Conservation (phyloP, 2,329 filamentous ascomycete genomes). For the Coniella vitis region DNA sequence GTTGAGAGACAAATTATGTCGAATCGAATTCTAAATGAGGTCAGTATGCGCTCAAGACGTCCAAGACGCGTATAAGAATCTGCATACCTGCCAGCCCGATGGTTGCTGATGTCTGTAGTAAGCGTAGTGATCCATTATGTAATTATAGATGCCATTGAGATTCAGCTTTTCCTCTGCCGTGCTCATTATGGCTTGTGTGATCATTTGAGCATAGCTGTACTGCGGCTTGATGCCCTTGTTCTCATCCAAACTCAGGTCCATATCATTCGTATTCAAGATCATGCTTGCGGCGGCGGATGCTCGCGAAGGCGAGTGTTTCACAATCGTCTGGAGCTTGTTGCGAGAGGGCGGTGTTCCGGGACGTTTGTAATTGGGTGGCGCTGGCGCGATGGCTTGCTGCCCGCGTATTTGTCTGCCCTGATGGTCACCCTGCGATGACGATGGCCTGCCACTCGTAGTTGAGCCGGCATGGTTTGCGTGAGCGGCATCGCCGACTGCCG, state of each 20-base stretch:
- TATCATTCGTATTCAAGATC: constrained; percentile 45
- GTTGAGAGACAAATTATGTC: constrained; percentile 91
- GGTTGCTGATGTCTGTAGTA: constrained; percentile 77
- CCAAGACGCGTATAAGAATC: neutral
- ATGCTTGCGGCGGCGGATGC: constrained; percentile 30
- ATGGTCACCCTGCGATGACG: constrained; percentile 21
- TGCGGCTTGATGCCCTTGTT: constrained; percentile 91
- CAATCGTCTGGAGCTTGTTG: constrained; percentile 24
- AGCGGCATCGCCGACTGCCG: constrained; percentile 12
- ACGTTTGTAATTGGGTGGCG: constrained; percentile 52
- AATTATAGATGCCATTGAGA: constrained; percentile 86
- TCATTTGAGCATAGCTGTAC: constrained; percentile 94
- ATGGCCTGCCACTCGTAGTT: constrained; percentile 21
- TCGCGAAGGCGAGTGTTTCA: constrained; percentile 33
- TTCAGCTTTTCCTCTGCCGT: constrained; percentile 84
- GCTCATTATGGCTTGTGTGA: constrained; percentile 89
- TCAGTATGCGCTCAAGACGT: constrained; percentile 3
- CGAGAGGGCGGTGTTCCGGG: constrained; percentile 54
- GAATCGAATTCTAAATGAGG: constrained; percentile 71
- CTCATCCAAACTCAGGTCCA: constrained; percentile 74
- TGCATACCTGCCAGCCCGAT: constrained; percentile 81
- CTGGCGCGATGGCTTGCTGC: constrained; percentile 49
- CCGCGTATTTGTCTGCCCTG: constrained; percentile 20
- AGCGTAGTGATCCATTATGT: constrained; percentile 84
- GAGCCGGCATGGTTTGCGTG: constrained; percentile 5